Percentiles rank a stretch among this genome's conserved stretches.
Evolutionary conservation across 176 grass and related monocot species (phyloP).

Genomic region (Eragrostis curvula): DNA sequence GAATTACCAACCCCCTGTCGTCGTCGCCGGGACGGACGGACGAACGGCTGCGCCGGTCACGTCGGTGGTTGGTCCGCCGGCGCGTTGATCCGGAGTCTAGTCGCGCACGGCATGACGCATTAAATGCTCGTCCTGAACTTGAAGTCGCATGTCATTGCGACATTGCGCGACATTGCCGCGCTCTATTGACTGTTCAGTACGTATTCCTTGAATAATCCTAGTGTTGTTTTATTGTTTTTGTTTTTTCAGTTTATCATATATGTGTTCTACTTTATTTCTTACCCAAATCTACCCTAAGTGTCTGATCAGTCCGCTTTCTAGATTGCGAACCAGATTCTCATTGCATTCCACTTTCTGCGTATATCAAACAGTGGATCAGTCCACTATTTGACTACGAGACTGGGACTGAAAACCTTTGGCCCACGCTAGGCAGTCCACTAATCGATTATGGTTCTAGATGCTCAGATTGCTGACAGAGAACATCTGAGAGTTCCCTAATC

Average conservation of each 20-base stretch:
- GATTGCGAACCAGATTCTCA: background rate
- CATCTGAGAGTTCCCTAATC: background rate
- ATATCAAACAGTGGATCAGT: background rate
- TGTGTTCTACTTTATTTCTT: background rate
- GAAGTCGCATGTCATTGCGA: background rate
- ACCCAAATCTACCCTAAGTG: background rate
- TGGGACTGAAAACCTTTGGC: background rate
- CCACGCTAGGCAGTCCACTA: background rate
- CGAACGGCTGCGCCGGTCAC: background rate
- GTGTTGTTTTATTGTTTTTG: background rate
- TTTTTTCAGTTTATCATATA: background rate
- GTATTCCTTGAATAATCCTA: background rate
- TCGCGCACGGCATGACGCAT: background rate
- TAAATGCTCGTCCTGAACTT: background rate
- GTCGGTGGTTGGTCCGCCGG: conserved; percentile 15
- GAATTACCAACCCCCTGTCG: conserved; percentile 14
- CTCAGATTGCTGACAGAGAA: background rate
- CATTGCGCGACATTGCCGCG: no score
- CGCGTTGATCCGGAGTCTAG: background rate
- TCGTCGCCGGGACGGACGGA: background rate
- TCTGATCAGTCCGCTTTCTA: background rate
- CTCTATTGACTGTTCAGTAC: background rate
- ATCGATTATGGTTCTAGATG: conserved; percentile 15
- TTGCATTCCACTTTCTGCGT: background rate
- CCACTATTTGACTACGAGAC: background rate